Evolutionary conservation across 345 rosid genomes (phyloP).

Genomic region (Pistacia integerrima): DNA sequence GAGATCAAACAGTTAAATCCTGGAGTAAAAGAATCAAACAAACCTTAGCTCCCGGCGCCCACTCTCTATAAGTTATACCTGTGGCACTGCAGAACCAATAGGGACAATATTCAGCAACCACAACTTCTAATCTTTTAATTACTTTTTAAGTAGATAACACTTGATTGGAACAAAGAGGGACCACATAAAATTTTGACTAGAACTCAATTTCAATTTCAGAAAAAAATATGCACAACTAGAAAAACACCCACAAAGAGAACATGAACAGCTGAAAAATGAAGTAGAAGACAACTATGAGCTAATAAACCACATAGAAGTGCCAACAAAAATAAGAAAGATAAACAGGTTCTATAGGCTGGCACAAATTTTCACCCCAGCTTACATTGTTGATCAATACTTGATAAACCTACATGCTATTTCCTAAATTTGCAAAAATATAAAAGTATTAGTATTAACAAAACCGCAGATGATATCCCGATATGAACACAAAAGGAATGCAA

Average conservation of each 20-base stretch:
- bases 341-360: neutral
- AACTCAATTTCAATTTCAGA: constrained; percentile 1
- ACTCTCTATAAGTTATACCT: constrained; percentile 91
- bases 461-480: neutral
- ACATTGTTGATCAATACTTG: neutral
- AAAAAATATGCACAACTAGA: neutral
- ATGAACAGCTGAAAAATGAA: neutral
- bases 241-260: neutral
- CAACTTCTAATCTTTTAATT: constrained; percentile 8
- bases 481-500: neutral
- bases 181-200: neutral
- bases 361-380: neutral
- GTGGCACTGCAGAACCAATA: constrained; percentile 61
- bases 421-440: neutral
- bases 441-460: neutral
- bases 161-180: neutral
- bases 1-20: constrained; percentile 8
- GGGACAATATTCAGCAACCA: constrained; percentile 40
- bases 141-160: constrained; percentile 10
- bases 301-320: neutral
- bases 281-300: neutral
- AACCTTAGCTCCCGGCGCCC: constrained; percentile 99
- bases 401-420: neutral
- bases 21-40: constrained; percentile 22
- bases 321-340: neutral